Percentiles rank a stretch among this genome's conserved stretches.
Evolutionary conservation across 2,329 filamentous ascomycete species (phyloP).

Genomic region (Colletotrichum sidae): DNA sequence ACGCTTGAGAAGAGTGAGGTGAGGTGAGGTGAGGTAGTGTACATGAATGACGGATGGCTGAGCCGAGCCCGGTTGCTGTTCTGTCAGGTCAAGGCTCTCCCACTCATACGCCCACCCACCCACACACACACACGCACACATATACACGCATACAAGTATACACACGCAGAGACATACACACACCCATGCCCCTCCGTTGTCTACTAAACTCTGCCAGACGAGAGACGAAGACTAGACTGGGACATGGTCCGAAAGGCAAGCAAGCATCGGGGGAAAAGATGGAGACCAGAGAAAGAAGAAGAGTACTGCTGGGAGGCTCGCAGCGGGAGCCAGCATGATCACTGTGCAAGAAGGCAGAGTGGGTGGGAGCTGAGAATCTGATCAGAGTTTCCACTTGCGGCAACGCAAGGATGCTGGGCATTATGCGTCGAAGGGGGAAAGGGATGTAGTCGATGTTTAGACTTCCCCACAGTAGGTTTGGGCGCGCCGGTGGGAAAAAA

Average conservation of each 20-base stretch:
- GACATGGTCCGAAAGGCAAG: constrained; percentile 31
- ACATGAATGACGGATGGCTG: constrained; percentile 29
- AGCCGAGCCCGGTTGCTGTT: constrained; percentile 26
- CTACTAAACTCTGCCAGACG: not conserved
- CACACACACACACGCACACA: not conserved
- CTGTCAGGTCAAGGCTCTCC: constrained; percentile 30
- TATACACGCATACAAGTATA: too few relatives aligned
- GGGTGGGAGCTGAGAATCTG: constrained; percentile 37
- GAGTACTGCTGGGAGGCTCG: constrained; percentile 34
- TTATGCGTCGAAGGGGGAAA: constrained; percentile 47
- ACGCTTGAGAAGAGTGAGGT: constrained; percentile 12
- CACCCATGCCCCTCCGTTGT: too few relatives aligned
- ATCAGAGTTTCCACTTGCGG: constrained; percentile 47
- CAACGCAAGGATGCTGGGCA: constrained; percentile 46
- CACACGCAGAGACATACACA: too few relatives aligned
- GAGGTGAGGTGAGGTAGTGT: constrained; percentile 6
- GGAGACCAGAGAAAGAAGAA: constrained; percentile 31
- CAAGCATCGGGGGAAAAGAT: constrained; percentile 34
- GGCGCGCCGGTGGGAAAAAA: constrained; percentile 42
- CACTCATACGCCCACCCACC: constrained; percentile 11
- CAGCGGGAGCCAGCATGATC: constrained; percentile 43
- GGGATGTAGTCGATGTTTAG: constrained; percentile 46
- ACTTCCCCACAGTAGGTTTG: constrained; percentile 48
- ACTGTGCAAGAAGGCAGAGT: constrained; percentile 37
- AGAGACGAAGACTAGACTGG: constrained; percentile 33